These are phyloP conservation scores for Flueggea neowawraea DNA, from an alignment of 441 rosid species.

Conservation along the genomic window DNA sequence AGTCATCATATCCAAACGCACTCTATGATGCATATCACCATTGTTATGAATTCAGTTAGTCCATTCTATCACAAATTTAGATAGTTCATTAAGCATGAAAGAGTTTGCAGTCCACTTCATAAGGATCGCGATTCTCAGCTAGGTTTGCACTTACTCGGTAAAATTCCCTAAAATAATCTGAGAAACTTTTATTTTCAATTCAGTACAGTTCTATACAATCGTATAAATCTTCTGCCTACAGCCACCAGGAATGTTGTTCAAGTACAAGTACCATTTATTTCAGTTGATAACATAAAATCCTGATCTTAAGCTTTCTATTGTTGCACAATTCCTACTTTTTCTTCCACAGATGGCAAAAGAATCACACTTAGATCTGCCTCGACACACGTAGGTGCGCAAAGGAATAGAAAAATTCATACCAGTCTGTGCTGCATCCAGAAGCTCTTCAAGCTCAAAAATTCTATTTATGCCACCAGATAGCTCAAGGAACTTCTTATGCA, in stretches of 20 bases:
- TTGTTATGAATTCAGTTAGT: no score
- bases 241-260: neutral
- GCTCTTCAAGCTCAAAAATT: conserved; percentile 96
- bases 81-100: no score
- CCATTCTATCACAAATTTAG: no score
- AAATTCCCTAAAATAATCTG: no score
- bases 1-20: no score
- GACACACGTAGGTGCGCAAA: neutral
- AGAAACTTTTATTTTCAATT: neutral
- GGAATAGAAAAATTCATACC: conserved; percentile 34
- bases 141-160: no score
- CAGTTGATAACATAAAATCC: neutral
- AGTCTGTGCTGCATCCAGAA: conserved; percentile 83
- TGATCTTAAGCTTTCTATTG: neutral
- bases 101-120: no score
- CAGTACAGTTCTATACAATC: neutral
- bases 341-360: neutral
- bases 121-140: no score
- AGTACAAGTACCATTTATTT: neutral
- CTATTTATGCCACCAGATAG: conserved; percentile 96
- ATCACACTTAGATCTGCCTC: neutral
- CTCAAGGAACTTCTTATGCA: conserved; percentile 90
- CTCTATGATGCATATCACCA: no score
- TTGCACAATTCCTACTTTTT: neutral
- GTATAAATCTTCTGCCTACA: neutral